phyloP scores from a whole-genome alignment of 1,284 basidiomycete species.

The Chalciporus sp. region DNA sequence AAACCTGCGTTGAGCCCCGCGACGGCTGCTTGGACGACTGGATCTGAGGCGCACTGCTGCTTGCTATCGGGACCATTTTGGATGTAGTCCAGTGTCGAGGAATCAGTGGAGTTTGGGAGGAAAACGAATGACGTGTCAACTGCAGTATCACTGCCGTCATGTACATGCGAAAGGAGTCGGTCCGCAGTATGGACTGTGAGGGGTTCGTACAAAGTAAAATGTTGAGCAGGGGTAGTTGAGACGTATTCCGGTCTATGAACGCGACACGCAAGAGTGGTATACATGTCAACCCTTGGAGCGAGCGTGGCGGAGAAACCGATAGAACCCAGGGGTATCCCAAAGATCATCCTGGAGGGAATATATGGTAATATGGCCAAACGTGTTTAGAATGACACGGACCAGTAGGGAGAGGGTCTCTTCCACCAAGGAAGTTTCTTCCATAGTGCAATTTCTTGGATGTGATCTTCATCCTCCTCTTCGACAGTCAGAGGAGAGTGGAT shows the following conservation, averaged over 20 bases:
- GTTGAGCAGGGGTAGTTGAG: constrained; percentile 1
- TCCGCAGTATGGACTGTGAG: background rate
- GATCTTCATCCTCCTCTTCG: constrained; percentile 31
- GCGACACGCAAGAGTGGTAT: constrained; percentile 57
- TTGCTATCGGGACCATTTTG: constrained; percentile 8
- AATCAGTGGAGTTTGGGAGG: constrained; percentile 6
- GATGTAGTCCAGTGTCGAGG: background rate
- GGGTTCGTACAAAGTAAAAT: background rate
- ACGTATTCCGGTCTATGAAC: constrained; percentile 56
- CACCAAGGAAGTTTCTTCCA: constrained; percentile 59
- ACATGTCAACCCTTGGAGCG: constrained; percentile 69
- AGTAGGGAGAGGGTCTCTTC: constrained; percentile 66
- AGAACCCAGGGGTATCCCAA: constrained; percentile 52
- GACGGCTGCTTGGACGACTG: constrained; percentile 70
- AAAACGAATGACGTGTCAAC: background rate
- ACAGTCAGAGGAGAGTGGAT: constrained; percentile 9
- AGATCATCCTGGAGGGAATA: constrained; percentile 51
- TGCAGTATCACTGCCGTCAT: background rate
- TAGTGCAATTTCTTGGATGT: constrained; percentile 29
- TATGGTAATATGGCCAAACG: background rate
- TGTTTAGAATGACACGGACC: constrained; percentile 46
- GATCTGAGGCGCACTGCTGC: constrained; percentile 65
- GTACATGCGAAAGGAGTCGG: background rate
- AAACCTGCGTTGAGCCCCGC: constrained; percentile 67
- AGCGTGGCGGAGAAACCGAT: constrained; percentile 55